phyloP scores from a whole-genome alignment of 371 early-diverging fungal genomes.

The Circinella minor region DNA sequence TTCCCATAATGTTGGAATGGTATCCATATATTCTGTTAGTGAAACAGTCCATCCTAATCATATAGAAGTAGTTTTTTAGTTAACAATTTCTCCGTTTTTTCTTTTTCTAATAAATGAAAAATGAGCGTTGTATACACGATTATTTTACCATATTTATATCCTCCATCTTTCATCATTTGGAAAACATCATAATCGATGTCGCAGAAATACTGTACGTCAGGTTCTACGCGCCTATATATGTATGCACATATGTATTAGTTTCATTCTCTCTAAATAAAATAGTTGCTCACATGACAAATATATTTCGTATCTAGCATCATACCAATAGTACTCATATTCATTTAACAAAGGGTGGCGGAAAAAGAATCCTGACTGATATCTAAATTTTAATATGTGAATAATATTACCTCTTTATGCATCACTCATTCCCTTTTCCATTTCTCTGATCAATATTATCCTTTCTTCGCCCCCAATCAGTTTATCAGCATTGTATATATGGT shows the following conservation, averaged over 20 bases:
- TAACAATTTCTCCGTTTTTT: too few species aligned
- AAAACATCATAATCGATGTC: conserved; percentile 93
- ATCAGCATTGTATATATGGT: too few species aligned
- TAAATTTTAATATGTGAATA: conserved; percentile 17
- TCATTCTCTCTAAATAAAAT: too few species aligned
- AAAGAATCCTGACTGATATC: conserved; percentile 92
- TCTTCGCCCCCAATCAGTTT: too few species aligned
- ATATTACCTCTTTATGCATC: too few species aligned
- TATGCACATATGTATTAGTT: too few species aligned
- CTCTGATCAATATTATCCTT: too few species aligned
- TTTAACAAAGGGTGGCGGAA: conserved; percentile 82
- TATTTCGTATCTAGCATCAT: conserved; percentile 29
- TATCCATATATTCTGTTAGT: conserved; percentile 79
- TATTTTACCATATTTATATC: conserved; percentile 76
- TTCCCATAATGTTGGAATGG: conserved; percentile 87
- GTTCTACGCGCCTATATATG: conserved; percentile 82
- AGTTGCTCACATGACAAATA: too few species aligned
- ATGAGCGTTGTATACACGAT: too few species aligned
- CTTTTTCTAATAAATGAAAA: too few species aligned
- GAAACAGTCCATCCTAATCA: conserved; percentile 83
- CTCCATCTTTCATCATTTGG: conserved; percentile 77
- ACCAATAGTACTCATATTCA: conserved; percentile 93
- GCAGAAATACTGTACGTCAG: conserved; percentile 84
- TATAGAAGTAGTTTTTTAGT: conserved; percentile 24
- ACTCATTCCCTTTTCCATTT: too few species aligned